Evolutionary conservation across 441 rosid species (phyloP).

Genomic region (Aquilaria agallochum): DNA sequence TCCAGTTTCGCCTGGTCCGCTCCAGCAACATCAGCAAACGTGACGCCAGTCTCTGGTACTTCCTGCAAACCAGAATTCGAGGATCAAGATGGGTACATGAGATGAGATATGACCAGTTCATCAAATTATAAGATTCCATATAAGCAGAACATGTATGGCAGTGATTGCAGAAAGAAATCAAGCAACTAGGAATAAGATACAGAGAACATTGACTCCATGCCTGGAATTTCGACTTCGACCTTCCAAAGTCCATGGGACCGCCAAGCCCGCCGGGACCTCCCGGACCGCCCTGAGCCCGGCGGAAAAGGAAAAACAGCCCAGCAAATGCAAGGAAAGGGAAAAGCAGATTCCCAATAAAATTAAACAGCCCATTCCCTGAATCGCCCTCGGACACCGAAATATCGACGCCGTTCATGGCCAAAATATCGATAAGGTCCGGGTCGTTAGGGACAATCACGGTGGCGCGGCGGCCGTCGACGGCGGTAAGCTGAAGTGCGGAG

Average conservation of each 20-base stretch:
- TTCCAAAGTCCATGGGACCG: slow-evolving; percentile 94
- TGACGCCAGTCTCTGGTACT: slow-evolving; percentile 93
- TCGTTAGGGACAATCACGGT: slow-evolving; percentile 78
- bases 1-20: slow-evolving; percentile 94
- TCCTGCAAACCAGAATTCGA: slow-evolving; percentile 92
- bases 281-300: slow-evolving; percentile 82
- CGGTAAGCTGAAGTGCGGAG: slow-evolving; percentile 76
- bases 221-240: slow-evolving; percentile 90
- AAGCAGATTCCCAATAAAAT: slow-evolving; percentile 66
- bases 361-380: slow-evolving; percentile 68
- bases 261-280: slow-evolving; percentile 96
- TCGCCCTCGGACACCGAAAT: slow-evolving; percentile 93
- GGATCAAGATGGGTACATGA: slow-evolving; percentile 21
- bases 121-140: too few relatives aligned
- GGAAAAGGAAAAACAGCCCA: slow-evolving; percentile 79
- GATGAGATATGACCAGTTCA: too few relatives aligned
- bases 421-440: slow-evolving; percentile 85
- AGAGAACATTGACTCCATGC: too few relatives aligned
- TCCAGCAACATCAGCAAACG: slow-evolving; percentile 90
- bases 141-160: too few relatives aligned
- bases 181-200: too few relatives aligned
- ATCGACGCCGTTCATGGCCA: slow-evolving; percentile 95
- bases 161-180: too few relatives aligned
- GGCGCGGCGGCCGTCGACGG: slow-evolving; percentile 90
- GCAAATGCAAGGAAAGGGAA: slow-evolving; percentile 81